Base-by-base conservation (phyloP, 495 filamentous ascomycete genomes). In the Annulohypoxylon moriforme region DNA sequence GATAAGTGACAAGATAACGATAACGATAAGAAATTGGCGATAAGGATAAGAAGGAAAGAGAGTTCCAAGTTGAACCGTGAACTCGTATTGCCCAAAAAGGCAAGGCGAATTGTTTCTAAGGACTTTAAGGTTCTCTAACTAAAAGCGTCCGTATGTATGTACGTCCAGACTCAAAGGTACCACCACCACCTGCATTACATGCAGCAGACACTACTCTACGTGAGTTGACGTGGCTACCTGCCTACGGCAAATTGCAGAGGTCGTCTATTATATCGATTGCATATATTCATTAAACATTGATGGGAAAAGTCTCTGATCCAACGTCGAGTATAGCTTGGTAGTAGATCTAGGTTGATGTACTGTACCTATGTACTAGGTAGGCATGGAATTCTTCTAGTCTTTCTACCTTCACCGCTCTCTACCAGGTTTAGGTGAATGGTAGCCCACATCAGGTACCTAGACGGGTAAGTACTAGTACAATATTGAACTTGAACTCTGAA, bases 161-260 rank as follows among this genome's bases (percentile, higher is more conserved):
- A 58, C 16, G 34, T 36, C 34, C 13, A 6, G n/a, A 16, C 20
- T 27, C 47, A 14, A 13, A 69, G 34, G 42, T 59, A 58, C n/a
- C 20, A 47, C 58, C 59, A 68, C 40, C 31, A 3, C 2, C 27
- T 64, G 59, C 34, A 64, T 58, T 64, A 60, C 57, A 70, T 67
- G 71, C 57, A 67, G 67, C 62, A 66, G 61, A 49, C 56, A 29
- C 53, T 36, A 65, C 55, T 29, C 44, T 67, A 69, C 60, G 52
- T 71, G 33, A 53, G 68, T 67, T 74, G 72, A 74, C 72, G 68
- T 74, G 72, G 72, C 63, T 71, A 63, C 25, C 34, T 64, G 18
- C 66, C 61, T 66, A 66, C 56, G 71, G 66, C 65, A 29, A 25
- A 38, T 60, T 53, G 66, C 46, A 61, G 47, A 68, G 20, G 60